Percentiles rank a stretch among this genome's conserved stretches.
Evolutionary conservation across 306 rosid species (phyloP).

Genomic region (Sechiopsis laciniata): DNA sequence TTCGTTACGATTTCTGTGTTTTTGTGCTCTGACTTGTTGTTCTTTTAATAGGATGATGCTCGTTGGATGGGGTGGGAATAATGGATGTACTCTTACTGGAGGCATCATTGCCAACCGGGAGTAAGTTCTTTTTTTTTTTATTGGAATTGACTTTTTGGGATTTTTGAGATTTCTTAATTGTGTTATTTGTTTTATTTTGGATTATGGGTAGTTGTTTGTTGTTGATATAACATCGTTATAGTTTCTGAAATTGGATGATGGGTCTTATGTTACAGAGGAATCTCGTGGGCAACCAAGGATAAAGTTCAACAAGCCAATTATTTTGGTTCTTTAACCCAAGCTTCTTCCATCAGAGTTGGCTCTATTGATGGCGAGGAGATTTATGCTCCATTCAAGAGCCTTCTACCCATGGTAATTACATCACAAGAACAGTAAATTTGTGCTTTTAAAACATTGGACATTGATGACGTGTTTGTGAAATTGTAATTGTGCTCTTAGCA

Average conservation of each 20-base stretch:
- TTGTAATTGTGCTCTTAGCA: not conserved
- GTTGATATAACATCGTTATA: not conserved
- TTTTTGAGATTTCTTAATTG: no score
- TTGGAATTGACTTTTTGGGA: not conserved
- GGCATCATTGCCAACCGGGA: slow-evolving; percentile 91
- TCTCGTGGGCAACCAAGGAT: slow-evolving; percentile 98
- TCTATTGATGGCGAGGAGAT: slow-evolving; percentile 92
- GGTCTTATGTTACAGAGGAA: slow-evolving; percentile 49
- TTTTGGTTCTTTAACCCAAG: slow-evolving; percentile 90
- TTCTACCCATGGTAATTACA: slow-evolving; percentile 71
- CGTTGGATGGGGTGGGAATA: slow-evolving; percentile 78
- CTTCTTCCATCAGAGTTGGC: slow-evolving; percentile 85
- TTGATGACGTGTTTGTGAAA: not conserved
- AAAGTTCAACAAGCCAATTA: slow-evolving; percentile 91
- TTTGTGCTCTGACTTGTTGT: not conserved
- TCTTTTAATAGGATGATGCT: no score
- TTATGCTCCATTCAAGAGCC: slow-evolving; percentile 89
- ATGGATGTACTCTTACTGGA: slow-evolving; percentile 80
- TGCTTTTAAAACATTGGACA: not conserved
- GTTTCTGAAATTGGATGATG: slow-evolving; percentile 13
- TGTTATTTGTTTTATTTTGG: not conserved
- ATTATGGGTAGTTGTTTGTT: not conserved
- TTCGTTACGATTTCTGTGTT: not conserved
- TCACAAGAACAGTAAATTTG: not conserved
- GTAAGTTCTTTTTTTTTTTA: slow-evolving; percentile 33